Percentiles rank a stretch among this genome's conserved stretches.
Evolutionary conservation across 768 basidiomycete genomes (phyloP).

Genomic region (Suillus variegatus): DNA sequence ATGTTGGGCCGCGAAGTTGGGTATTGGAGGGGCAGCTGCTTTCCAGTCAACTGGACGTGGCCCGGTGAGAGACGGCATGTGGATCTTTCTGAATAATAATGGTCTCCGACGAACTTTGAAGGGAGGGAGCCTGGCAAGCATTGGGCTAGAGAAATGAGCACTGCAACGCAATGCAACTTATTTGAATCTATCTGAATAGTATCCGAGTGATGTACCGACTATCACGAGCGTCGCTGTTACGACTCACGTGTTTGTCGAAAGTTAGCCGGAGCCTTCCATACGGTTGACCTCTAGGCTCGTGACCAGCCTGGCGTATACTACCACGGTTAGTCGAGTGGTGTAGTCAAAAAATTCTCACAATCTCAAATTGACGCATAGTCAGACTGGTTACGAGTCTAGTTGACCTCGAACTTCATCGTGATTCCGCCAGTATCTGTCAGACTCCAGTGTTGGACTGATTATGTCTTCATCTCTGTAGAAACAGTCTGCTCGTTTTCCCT

Average conservation of each 20-base stretch:
- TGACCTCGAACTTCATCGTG: not conserved
- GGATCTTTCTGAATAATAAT: not conserved
- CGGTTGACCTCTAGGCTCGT: not conserved
- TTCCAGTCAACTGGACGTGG: conserved; percentile 69
- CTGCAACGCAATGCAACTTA: not conserved
- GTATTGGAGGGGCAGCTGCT: conserved; percentile 58
- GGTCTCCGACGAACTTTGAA: no score
- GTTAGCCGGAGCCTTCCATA: not conserved
- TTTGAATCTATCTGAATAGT: not conserved
- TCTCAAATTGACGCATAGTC: no score
- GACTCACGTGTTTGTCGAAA: not conserved
- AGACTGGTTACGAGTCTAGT: no score
- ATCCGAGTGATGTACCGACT: not conserved
- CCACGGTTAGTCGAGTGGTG: no score
- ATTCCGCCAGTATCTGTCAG: no score
- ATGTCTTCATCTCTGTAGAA: not conserved
- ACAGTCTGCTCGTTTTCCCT: no score
- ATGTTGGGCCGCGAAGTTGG: conserved; percentile 67
- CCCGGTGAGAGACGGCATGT: conserved; percentile 19
- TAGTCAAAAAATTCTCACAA: no score
- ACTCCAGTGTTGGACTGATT: not conserved
- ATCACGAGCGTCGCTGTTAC: not conserved
- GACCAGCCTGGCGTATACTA: no score
- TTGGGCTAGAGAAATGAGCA: not conserved
- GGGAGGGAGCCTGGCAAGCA: not conserved